Conservation (phyloP, 2,329 filamentous ascomycete species). For the Beauveria varroae region DNA sequence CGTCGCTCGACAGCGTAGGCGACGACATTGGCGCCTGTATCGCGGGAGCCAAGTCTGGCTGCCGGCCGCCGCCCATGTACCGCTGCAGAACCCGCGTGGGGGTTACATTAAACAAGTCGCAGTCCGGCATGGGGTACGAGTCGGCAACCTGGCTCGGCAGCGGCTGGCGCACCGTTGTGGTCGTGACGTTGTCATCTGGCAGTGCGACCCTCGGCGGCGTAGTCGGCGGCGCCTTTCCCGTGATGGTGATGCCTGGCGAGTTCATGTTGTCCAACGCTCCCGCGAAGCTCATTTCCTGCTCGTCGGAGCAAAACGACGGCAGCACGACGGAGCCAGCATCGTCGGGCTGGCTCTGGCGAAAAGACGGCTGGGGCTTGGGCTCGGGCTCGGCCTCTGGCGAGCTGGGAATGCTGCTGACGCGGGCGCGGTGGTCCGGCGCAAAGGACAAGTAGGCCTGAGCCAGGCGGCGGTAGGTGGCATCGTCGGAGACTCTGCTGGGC, state of each 20-base stretch:
- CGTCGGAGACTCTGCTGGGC: constrained; percentile 39
- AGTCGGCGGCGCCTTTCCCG: not conserved
- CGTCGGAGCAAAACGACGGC: constrained; percentile 23
- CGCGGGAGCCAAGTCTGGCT: constrained; percentile 20
- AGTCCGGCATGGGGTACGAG: constrained; percentile 38
- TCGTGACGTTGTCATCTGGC: not conserved
- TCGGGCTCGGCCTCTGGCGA: not conserved
- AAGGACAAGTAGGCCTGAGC: constrained; percentile 46
- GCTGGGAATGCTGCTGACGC: not conserved
- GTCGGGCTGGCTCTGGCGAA: not conserved
- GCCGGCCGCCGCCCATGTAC: constrained; percentile 35
- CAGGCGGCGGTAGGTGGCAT: constrained; percentile 41
- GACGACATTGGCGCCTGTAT: constrained; percentile 17
- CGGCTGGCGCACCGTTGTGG: constrained; percentile 31
- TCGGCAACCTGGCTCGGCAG: constrained; percentile 46
- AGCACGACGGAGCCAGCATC: constrained; percentile 6
- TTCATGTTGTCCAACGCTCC: constrained; percentile 38
- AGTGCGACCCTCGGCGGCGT: not conserved
- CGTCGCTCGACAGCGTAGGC: not conserved
- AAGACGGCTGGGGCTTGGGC: not conserved
- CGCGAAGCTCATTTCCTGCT: constrained; percentile 35
- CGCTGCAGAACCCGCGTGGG: constrained; percentile 44
- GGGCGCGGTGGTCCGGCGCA: constrained; percentile 20
- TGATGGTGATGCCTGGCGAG: constrained; percentile 23
- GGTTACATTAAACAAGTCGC: constrained; percentile 26